A percentile compares a stretch with the other conserved stretches of the same genome.
Conservation (phyloP, 1,284 basidiomycete genomes). For the Macrocystidia cucumis region DNA sequence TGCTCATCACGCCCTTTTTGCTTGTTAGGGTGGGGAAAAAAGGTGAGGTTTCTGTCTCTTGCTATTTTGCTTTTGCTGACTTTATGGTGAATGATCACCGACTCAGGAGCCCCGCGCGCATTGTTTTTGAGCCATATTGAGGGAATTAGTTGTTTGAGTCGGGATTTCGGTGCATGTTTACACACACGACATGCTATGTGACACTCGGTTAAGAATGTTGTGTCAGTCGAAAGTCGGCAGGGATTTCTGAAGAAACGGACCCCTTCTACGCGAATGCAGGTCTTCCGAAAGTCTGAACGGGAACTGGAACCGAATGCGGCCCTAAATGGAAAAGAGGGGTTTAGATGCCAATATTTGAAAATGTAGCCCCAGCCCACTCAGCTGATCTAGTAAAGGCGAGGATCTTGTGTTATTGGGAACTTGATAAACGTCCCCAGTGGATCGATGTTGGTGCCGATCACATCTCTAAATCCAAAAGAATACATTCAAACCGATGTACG, state of each 20-base stretch:
- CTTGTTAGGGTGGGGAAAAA: background rate
- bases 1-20: background rate
- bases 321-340: slow-evolving; percentile 27
- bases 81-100: too few relatives aligned
- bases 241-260: too few relatives aligned
- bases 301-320: slow-evolving; percentile 37
- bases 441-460: slow-evolving; percentile 28
- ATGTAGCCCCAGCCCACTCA: slow-evolving; percentile 18
- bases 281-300: slow-evolving; percentile 39
- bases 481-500: too few relatives aligned
- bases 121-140: background rate
- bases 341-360: slow-evolving; percentile 27
- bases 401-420: slow-evolving; percentile 36
- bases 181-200: too few relatives aligned
- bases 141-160: background rate
- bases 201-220: too few relatives aligned
- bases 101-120: too few relatives aligned
- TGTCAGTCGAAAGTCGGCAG: too few relatives aligned
- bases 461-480: too few relatives aligned
- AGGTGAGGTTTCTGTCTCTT: background rate
- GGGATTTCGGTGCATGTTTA: background rate
- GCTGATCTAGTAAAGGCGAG: too few relatives aligned
- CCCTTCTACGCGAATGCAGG: too few relatives aligned
- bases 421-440: slow-evolving; percentile 30
- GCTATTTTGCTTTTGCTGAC: background rate